A percentile compares a stretch with the other conserved stretches of the same genome.
phyloP scores from a whole-genome alignment of 768 basidiomycete species.

The Candolleomyces eurysporus region DNA sequence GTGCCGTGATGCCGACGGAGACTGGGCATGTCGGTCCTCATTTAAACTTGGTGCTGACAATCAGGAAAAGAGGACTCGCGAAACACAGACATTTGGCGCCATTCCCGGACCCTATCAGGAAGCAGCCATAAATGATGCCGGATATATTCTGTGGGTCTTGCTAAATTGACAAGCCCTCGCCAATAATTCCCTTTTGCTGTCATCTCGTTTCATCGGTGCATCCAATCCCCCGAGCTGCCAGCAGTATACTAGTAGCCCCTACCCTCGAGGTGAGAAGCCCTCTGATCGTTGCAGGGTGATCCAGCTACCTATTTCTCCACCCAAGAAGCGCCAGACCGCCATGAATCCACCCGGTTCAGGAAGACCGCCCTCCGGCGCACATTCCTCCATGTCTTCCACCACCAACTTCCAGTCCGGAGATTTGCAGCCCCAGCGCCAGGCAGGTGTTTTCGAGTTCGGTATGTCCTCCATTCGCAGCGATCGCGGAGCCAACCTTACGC shows the following conservation, averaged over 20 bases:
- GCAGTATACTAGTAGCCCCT: neutral
- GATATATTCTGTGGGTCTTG: neutral
- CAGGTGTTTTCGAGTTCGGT: conserved; percentile 22
- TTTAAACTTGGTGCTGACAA: neutral
- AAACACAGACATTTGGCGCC: neutral
- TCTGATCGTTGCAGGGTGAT: neutral
- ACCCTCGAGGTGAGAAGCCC: neutral
- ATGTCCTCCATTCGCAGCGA: conserved; percentile 7
- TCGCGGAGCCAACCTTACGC: neutral
- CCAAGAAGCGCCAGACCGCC: neutral
- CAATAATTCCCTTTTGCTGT: conserved; percentile 16
- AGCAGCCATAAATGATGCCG: neutral
- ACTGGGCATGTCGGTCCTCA: too few species aligned
- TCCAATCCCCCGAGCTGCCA: conserved; percentile 24
- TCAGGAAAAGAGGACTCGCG: neutral
- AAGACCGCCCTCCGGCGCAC: conserved; percentile 28
- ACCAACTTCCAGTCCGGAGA: conserved; percentile 20
- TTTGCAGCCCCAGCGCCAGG: conserved; percentile 18
- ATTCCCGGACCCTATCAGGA: neutral
- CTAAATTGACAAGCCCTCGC: conserved; percentile 1
- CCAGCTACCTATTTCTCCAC: neutral
- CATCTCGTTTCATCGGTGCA: conserved; percentile 26
- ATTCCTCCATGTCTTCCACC: conserved; percentile 21
- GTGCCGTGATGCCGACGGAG: too few species aligned
- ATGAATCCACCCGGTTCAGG: conserved; percentile 34